These are phyloP conservation scores for Gracilaria caudata DNA, from an alignment of 23 red algal genomes.

Conservation along the genomic window DNA sequence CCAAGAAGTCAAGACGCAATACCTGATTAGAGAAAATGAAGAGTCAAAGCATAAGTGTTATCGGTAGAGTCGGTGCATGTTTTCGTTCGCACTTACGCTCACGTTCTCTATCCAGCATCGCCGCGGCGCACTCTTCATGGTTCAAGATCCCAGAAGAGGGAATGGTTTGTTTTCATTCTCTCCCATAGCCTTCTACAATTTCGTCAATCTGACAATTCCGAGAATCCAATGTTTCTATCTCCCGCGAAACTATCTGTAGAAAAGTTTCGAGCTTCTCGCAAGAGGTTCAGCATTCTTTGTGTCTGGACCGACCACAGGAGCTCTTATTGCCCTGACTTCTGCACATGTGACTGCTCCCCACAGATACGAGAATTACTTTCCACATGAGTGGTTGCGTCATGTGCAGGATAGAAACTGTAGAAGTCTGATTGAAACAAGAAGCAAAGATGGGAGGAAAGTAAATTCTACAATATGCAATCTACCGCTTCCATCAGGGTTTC, in stretches of 20 bases:
- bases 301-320: slow-evolving; percentile 39
- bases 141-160: slow-evolving; percentile 60
- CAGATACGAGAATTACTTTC: slow-evolving; percentile 79
- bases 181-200: too few species aligned
- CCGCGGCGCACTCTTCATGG: slow-evolving; percentile 70
- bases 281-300: slow-evolving; percentile 60
- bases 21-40: neutral
- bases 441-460: slow-evolving; percentile 44
- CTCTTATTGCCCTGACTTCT: slow-evolving; percentile 65
- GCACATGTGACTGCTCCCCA: slow-evolving; percentile 94
- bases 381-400: slow-evolving; percentile 80
- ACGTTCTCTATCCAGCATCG: slow-evolving; percentile 25
- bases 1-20: neutral
- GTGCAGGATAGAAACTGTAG: slow-evolving; percentile 73
- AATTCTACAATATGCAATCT: slow-evolving; percentile 11
- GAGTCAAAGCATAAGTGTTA: neutral
- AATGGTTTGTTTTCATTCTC: slow-evolving; percentile 34
- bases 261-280: slow-evolving; percentile 54
- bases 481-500: slow-evolving; percentile 35
- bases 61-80: neutral
- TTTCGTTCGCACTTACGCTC: neutral
- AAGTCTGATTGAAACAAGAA: slow-evolving; percentile 58
- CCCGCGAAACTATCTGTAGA: neutral
- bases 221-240: neutral
- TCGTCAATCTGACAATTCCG: neutral